Base-by-base conservation (phyloP, 2,329 filamentous ascomycete genomes). In the Ophiostoma sp. region DNA sequence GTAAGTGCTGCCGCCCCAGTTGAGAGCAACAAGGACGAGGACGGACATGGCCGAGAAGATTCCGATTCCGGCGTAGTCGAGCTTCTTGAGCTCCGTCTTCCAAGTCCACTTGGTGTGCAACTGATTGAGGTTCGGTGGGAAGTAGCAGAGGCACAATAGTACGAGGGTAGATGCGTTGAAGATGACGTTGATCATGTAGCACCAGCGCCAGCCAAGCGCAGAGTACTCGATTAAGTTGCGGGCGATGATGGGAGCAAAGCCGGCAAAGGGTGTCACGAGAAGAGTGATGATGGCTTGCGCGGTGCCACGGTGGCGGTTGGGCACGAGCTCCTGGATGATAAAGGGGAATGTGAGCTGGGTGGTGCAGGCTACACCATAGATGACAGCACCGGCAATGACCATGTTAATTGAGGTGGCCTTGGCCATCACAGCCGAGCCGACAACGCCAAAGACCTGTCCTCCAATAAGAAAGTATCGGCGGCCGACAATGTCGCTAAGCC, bases 1-100 rank as follows among this genome's bases (percentile, higher is more conserved):
- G 72, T 81, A 81, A 60, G 80, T 77, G 67, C 73, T 75, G 23
- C 81, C 81, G 27, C 81, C 81, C 76, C 80, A 83, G 33, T 80
- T 81, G 69, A 84, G 76, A 5, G 82, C 82, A 72, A 84, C 80
- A 10, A 84, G 76, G 69, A 84, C 79, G 0, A 83, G 76, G 5
- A 80, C 80, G 1, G 83, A 79, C 4, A 82, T 81, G 5, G 78
- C 78, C 10, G 79, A 80, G 77, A 80, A 84, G 54, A 84, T 77
- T 73, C 82, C 78, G 52, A 82, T 80, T 3, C 82, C 82, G 48
- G 81, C 67, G 74, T 81, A 73, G 73, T 83, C 79, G 20, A 80
- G 70, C 64, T 66, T 76, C n/a, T 77, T 74, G 13, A 57, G 52
- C 23, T 57, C 52, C 1, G 52, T 57, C n/a, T 57, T 57, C 52